Conservation (phyloP, 441 rosid genomes). For the Populus hybrid region DNA sequence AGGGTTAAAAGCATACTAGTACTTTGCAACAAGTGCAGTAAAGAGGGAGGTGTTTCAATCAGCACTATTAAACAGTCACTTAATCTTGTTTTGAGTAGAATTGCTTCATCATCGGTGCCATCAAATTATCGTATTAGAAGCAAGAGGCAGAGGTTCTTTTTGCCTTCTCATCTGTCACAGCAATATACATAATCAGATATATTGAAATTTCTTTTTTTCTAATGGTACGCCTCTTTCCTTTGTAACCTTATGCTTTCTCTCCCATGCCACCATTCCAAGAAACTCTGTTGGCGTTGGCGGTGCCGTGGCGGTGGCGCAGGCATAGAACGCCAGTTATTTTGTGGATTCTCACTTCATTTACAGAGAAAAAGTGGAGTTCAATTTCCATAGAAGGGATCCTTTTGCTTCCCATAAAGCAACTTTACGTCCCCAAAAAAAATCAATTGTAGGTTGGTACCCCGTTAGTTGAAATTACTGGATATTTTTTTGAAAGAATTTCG, state of each 20-base stretch:
- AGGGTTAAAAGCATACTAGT: constrained; percentile 57
- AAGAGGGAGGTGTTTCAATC: constrained; percentile 24
- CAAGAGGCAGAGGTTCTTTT: constrained; percentile 83
- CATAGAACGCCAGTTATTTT: not conserved
- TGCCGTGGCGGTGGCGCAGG: not conserved
- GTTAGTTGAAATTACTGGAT: no score
- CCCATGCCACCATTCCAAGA: not conserved
- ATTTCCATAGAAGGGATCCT: not conserved
- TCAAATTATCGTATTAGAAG: constrained; percentile 65
- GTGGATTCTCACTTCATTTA: not conserved
- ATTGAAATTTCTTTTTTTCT: no score
- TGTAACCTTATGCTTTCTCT: not conserved
- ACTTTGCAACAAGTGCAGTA: constrained; percentile 33
- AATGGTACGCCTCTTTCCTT: not conserved
- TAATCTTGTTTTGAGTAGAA: constrained; percentile 45
- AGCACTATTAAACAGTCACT: constrained; percentile 57
- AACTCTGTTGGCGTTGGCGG: not conserved
- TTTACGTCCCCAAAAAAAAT: not conserved
- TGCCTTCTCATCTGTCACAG: constrained; percentile 42
- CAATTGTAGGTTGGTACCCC: not conserved
- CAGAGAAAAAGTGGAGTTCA: not conserved
- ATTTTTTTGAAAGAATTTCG: no score
- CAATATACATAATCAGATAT: not conserved
- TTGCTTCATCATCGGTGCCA: constrained; percentile 47
- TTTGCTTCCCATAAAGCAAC: not conserved